Base-by-base conservation (phyloP, 208 protist species). In the Acanthamoeba royreba region DNA sequence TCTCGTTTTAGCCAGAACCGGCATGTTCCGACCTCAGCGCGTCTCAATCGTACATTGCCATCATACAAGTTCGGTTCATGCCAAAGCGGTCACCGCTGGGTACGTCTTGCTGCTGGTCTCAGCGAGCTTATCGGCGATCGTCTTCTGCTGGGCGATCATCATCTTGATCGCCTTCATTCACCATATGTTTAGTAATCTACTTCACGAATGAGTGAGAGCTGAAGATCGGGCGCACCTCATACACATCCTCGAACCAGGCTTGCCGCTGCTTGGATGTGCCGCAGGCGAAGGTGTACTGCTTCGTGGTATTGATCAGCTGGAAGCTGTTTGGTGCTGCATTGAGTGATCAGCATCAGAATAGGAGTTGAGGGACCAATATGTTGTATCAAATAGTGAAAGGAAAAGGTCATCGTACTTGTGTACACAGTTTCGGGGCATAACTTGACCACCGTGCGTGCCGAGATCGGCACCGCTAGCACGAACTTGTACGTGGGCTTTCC, bases 391-490 rank as follows among this genome's bases (percentile, higher is more conserved):
- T 1, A 58, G 38, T 55, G 17, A 43, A 42, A 58, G 28, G 43
- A 38, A 0, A 11, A 55, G 17, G 15, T 19, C 25, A n/a, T 43
- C 11, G 47, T 49, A 89, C 81, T 33, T 5, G 81, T 61, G 81
- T 89, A 89, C 7, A 89, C 45, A 38, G 81, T 89, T n/a, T 89
- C 81, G 49, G 81, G 81, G 40, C 81, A 89, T 25, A 89, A 31
- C 28, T 38, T 81, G 11, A 89, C 81, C 28, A 89, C 81, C 15
- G 81, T 89, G 11, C 47, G 28, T 69, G 25, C n/a, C 8, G 81
- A 42, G 28, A 89, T 49, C n/a, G n/a, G 81, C 9, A 89, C 38
- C 31, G 47, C 7, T 35, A 25, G 22, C 81, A 89, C 43, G 15
- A 89, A 63, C 81, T 89, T 89, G 81, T 89, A 89, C 40, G 47